Base-by-base conservation (phyloP, 306 rosid genomes). In the Cucumis hystrix region DNA sequence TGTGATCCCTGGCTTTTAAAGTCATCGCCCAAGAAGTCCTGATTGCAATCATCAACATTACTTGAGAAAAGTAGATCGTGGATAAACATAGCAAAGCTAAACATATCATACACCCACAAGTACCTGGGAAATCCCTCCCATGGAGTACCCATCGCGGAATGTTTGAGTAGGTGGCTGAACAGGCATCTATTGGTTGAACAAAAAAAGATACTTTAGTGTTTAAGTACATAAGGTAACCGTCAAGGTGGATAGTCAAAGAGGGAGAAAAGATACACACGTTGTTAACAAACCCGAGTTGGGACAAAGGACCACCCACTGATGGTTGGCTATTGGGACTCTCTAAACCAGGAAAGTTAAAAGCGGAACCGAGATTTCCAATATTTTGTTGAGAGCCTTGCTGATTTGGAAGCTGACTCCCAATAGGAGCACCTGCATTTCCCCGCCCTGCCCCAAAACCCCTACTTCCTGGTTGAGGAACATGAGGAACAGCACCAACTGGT, bases 1-100 rank as follows among this genome's bases (percentile, higher is more conserved):
- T 92, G 98, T 63, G 99, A 96, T 75, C 99, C 99, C 86, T 96
- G 99, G 85, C 99, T 96, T 85, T 96, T 96, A 82, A 92, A 96
- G 86, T 96, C 99, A 82, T 96, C 99, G 74, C 98, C 98, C 92
- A 96, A 89, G 85, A 89, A 96, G 77, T 96, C 99, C 99, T 96
- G 85, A 62, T 14, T 8, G 79, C 54, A 45, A 49, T 11, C 78
- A 82, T 61, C 17, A 4, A 7, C 13, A 69, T 1, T 7, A 9
- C 74, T 73, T 77, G 11, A 77, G 40, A 79, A 49, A 79, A 33
- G 43, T 33, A 75, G 67, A 17, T 59, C 20, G 11, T n/a, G 58
- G 28, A 75, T 39, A 17, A 75, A 20, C 23, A 37, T 13, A 10
- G 54, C 74, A 79, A 63, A 62, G 56, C 55, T 33, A 62, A 80